These are phyloP conservation scores for Millerozyma miso DNA, from an alignment of 805 yeast genomes.

Conservation along the genomic window DNA sequence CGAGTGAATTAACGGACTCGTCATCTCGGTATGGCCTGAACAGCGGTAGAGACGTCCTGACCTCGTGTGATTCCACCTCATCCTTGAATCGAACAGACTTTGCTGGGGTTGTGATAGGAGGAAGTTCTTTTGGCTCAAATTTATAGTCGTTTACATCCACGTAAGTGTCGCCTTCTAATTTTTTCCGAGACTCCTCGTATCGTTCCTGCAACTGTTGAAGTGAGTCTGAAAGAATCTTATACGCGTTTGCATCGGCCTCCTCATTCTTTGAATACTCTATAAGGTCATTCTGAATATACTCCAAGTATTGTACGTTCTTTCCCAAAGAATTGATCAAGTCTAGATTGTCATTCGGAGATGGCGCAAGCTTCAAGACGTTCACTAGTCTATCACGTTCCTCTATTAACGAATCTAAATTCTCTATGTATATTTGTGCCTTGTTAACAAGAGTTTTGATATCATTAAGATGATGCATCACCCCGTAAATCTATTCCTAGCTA, in stretches of 20 bases:
- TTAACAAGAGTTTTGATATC: conserved; percentile 17
- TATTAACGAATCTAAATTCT: conserved; percentile 22
- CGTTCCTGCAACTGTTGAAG: conserved; percentile 9
- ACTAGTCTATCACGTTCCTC: conserved; percentile 33
- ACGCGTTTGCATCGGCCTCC: conserved; percentile 5
- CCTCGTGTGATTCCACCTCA: conserved; percentile 15
- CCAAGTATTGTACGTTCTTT: conserved; percentile 23
- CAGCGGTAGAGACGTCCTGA: conserved; percentile 24
- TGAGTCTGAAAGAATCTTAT: neutral
- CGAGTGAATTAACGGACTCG: conserved; percentile 19
- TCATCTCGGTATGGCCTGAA: conserved; percentile 37
- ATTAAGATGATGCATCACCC: conserved; percentile 7
- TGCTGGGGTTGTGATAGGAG: conserved; percentile 4
- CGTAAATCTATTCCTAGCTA: conserved; percentile 5
- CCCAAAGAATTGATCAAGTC: conserved; percentile 29
- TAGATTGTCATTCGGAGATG: conserved; percentile 36
- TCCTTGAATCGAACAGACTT: conserved; percentile 40
- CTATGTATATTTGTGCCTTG: conserved; percentile 17
- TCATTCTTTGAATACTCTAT: conserved; percentile 1
- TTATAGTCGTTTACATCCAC: conserved; percentile 29
- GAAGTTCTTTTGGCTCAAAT: conserved; percentile 11
- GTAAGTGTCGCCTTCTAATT: conserved; percentile 21
- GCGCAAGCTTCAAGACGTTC: conserved; percentile 27
- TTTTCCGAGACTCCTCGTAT: conserved; percentile 15
- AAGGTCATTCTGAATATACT: conserved; percentile 28